Conservation (phyloP, 106 monocot species). For the Dioscorea zingiberensis region DNA sequence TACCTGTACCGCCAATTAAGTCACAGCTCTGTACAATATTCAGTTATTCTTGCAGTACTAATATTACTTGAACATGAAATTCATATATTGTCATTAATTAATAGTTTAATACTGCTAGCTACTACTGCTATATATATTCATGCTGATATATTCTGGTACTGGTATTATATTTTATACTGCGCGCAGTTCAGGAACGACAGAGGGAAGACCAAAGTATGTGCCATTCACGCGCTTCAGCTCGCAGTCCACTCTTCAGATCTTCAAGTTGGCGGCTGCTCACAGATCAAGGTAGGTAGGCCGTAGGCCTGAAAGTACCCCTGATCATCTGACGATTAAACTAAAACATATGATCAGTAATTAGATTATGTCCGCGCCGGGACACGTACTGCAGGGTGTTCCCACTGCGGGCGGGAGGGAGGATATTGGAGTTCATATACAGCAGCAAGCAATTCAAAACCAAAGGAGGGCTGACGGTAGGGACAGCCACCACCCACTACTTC, state of each 20-base stretch:
- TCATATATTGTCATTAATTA: background rate
- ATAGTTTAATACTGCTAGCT: background rate
- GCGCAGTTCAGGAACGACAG: conserved; percentile 54
- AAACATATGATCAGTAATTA: too few species aligned
- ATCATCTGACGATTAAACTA: too few species aligned
- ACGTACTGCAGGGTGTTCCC: conserved; percentile 25
- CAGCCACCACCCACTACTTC: conserved; percentile 51
- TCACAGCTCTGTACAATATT: too few species aligned
- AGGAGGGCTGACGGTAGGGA: conserved; percentile 30
- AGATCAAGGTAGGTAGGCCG: conserved; percentile 35
- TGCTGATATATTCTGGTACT: too few species aligned
- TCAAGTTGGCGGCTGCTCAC: conserved; percentile 41
- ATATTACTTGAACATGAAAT: too few species aligned
- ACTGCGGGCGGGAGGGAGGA: conserved; percentile 29
- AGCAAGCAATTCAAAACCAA: conserved; percentile 35
- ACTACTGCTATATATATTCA: too few species aligned
- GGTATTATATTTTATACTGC: too few species aligned
- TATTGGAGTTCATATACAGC: conserved; percentile 66
- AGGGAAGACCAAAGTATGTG: conserved; percentile 42
- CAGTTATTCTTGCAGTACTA: too few species aligned
- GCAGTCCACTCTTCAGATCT: conserved; percentile 44
- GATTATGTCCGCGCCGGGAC: too few species aligned
- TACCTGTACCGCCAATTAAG: too few species aligned
- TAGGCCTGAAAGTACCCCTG: too few species aligned
- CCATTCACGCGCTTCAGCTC: conserved; percentile 50